phyloP scores from a whole-genome alignment of 2,329 filamentous ascomycete species.

The Xylariaceae sp. region DNA sequence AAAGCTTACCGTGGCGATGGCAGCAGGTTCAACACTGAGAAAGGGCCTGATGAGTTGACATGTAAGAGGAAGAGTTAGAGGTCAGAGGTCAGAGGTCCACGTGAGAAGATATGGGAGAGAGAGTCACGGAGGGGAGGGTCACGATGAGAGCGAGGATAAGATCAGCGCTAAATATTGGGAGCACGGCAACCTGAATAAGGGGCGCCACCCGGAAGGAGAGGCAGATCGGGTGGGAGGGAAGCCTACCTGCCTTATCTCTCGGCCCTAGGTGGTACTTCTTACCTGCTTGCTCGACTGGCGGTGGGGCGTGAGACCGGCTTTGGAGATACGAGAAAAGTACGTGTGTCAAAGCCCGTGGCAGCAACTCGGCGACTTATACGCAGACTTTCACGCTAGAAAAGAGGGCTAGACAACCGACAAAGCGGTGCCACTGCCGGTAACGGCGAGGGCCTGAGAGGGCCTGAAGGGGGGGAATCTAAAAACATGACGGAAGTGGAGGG shows the following conservation, averaged over 20 bases:
- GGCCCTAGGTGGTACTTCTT: not conserved
- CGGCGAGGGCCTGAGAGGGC: not conserved
- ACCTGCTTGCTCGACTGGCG: not conserved
- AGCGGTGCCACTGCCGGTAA: not conserved
- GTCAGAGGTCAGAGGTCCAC: not conserved
- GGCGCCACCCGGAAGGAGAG: not conserved
- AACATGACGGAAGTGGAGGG: not conserved
- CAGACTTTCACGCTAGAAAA: not conserved
- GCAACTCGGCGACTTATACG: not conserved
- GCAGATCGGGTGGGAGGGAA: not conserved
- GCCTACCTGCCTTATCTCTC: not conserved
- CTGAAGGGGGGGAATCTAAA: not conserved
- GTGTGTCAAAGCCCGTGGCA: not conserved
- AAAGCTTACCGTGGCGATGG: conserved; percentile 3
- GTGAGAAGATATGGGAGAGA: not conserved
- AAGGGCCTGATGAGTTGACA: not conserved
- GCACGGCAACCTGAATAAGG: not conserved
- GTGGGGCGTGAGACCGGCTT: not conserved
- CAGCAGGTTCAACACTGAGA: not conserved
- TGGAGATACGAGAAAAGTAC: not conserved
- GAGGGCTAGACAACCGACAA: not conserved
- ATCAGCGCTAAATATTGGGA: not conserved
- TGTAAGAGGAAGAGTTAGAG: not conserved
- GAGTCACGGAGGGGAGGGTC: conserved; percentile 6
- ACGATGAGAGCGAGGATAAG: not conserved